phyloP scores from a whole-genome alignment of 2,329 filamentous ascomycete species.

The Colletotrichum nymphaeae region DNA sequence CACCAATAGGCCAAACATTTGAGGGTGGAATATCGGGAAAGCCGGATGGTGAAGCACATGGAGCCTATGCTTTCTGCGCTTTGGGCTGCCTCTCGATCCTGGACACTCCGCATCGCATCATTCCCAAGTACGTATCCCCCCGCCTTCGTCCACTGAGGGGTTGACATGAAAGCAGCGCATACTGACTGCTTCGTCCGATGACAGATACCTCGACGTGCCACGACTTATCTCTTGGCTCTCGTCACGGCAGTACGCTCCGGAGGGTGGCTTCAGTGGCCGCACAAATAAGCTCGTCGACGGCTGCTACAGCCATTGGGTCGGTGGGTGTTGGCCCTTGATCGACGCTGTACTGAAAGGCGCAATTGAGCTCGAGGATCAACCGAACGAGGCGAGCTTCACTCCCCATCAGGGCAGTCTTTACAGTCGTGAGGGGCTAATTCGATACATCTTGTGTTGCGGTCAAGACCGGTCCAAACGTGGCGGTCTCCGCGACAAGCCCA shows the following conservation, averaged over 20 bases:
- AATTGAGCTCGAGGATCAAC: slow-evolving; percentile 39
- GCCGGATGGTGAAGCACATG: slow-evolving; percentile 91
- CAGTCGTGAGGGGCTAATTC: slow-evolving; percentile 84
- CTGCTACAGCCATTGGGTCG: slow-evolving; percentile 98
- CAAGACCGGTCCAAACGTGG: slow-evolving; percentile 79
- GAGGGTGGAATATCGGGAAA: slow-evolving; percentile 92
- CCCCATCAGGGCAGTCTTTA: slow-evolving; percentile 66
- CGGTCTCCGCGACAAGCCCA: slow-evolving; percentile 92
- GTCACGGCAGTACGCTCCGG: slow-evolving; percentile 87
- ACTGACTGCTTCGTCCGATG: slow-evolving; percentile 41
- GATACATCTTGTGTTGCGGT: slow-evolving; percentile 91
- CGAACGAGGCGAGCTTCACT: slow-evolving; percentile 42
- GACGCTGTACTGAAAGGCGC: slow-evolving; percentile 78
- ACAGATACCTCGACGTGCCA: slow-evolving; percentile 80
- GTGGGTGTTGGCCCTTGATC: slow-evolving; percentile 91
- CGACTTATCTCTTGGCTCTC: slow-evolving; percentile 88
- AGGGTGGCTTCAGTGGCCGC: slow-evolving; percentile 91
- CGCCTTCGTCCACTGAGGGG: slow-evolving; percentile 45
- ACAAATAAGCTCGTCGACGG: slow-evolving; percentile 99
- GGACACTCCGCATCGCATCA: slow-evolving; percentile 79
- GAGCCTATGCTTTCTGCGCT: slow-evolving; percentile 95
- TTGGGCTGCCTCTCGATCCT: slow-evolving; percentile 89
- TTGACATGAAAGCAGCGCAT: slow-evolving; percentile 47
- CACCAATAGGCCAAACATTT: slow-evolving; percentile 80
- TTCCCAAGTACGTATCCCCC: slow-evolving; percentile 71